A percentile compares a stretch with the other conserved stretches of the same genome.
phyloP scores from a whole-genome alignment of 768 basidiomycete species.

The Psilocybe sp. region DNA sequence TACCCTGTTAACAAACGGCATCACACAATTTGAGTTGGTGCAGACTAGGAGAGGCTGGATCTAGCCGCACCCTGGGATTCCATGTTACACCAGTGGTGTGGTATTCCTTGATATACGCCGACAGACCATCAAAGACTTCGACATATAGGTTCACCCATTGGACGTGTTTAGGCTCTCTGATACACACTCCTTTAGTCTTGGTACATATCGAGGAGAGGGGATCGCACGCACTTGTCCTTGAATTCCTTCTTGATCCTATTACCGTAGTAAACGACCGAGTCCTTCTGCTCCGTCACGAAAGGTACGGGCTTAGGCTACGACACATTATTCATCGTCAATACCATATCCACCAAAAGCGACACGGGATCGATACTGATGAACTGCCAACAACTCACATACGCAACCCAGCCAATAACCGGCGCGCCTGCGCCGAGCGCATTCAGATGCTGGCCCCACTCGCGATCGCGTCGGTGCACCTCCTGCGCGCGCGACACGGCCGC shows the following conservation, averaged over 20 bases:
- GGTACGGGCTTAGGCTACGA: constrained; percentile 78
- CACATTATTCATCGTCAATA: neutral
- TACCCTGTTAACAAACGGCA: constrained; percentile 39
- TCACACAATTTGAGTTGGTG: neutral
- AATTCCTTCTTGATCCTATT: constrained; percentile 89
- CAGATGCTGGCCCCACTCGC: constrained; percentile 82
- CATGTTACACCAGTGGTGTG: constrained; percentile 86
- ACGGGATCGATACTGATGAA: no score
- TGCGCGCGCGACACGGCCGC: constrained; percentile 77
- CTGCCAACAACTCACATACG: constrained; percentile 59
- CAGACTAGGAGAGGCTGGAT: constrained; percentile 1
- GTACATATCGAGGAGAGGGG: neutral
- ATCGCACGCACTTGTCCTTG: constrained; percentile 78
- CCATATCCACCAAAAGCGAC: no score
- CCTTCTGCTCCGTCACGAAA: constrained; percentile 79
- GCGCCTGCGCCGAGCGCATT: constrained; percentile 81
- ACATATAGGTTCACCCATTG: constrained; percentile 84
- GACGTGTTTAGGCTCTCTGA: constrained; percentile 79
- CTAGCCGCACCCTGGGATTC: constrained; percentile 75
- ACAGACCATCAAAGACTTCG: constrained; percentile 71
- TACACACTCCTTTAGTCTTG: neutral
- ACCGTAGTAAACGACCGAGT: constrained; percentile 83
- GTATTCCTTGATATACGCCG: constrained; percentile 79
- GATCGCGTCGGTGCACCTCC: constrained; percentile 74
- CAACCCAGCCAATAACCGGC: constrained; percentile 84